Percentiles rank a stretch among this genome's conserved stretches.
Conservation (phyloP, 805 yeast species). For the Diddensiella santjacobensis region DNA sequence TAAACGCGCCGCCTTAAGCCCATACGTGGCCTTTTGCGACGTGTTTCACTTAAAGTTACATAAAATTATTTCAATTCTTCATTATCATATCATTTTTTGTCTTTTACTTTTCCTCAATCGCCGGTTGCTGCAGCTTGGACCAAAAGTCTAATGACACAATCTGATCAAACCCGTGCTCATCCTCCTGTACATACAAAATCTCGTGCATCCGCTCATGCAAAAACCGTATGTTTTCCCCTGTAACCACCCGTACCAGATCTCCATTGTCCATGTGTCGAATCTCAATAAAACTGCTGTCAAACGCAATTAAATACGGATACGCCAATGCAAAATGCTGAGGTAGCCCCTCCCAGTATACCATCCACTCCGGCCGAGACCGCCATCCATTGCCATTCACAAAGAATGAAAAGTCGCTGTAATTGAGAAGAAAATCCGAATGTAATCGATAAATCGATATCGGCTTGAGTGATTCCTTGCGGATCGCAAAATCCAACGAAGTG, state of each 20-base stretch:
- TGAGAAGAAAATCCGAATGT: slow-evolving; percentile 80
- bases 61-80: no score
- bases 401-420: slow-evolving; percentile 91
- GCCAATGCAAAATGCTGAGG: slow-evolving; percentile 91
- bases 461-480: slow-evolving; percentile 71
- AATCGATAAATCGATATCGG: slow-evolving; percentile 91
- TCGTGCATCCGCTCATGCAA: slow-evolving; percentile 90
- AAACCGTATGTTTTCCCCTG: slow-evolving; percentile 87
- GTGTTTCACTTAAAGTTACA: no score
- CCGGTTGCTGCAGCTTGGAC: no score
- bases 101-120: no score
- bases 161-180: slow-evolving; percentile 84
- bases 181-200: slow-evolving; percentile 87
- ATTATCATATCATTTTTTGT: no score
- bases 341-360: slow-evolving; percentile 93
- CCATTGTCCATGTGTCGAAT: slow-evolving; percentile 87
- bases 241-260: slow-evolving; percentile 78
- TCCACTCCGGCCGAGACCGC: slow-evolving; percentile 92
- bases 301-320: slow-evolving; percentile 89
- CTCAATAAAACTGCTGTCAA: slow-evolving; percentile 87
- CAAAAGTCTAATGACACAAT: slow-evolving; percentile 92
- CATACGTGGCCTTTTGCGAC: no score
- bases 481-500: slow-evolving; percentile 92
- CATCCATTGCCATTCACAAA: slow-evolving; percentile 94
- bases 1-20: no score